Conservation (phyloP, 805 yeast species). For the Saccharomyces eubayanus region DNA sequence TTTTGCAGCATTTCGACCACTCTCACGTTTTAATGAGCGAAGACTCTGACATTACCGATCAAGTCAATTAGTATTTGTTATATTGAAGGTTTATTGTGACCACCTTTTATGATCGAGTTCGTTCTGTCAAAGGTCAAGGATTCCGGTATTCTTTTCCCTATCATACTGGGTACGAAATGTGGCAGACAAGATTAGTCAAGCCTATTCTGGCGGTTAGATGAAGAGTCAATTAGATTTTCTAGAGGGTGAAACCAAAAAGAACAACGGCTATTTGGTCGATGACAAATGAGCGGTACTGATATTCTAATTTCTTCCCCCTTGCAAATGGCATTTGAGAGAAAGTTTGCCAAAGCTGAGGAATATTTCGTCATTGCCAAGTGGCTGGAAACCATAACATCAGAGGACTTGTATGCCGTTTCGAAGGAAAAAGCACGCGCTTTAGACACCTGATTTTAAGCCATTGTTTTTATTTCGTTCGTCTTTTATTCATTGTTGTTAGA, state of each 20-base stretch:
- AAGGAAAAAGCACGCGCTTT: constrained; percentile 7
- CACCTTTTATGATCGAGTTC: constrained; percentile 35
- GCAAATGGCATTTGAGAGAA: constrained; percentile 13
- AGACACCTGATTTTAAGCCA: background rate
- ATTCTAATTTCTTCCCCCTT: constrained; percentile 45
- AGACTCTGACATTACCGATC: constrained; percentile 34
- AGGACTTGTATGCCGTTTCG: constrained; percentile 9
- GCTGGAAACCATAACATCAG: constrained; percentile 13
- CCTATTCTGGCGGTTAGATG: constrained; percentile 43
- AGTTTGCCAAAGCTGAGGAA: constrained; percentile 11
- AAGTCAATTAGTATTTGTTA: constrained; percentile 45
- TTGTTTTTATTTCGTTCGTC: background rate
- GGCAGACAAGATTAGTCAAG: constrained; percentile 39
- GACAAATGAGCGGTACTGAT: constrained; percentile 48
- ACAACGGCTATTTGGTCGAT: constrained; percentile 40
- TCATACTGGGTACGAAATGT: constrained; percentile 38
- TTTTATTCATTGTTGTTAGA: too few species aligned
- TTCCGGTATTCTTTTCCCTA: constrained; percentile 39
- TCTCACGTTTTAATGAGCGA: constrained; percentile 33
- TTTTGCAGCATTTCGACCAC: constrained; percentile 43
- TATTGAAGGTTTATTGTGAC: constrained; percentile 60
- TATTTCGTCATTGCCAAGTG: constrained; percentile 22
- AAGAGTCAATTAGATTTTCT: constrained; percentile 33
- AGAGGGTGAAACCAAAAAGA: constrained; percentile 33
- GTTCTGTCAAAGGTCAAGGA: constrained; percentile 34